Evolutionary conservation across 1,284 basidiomycete genomes (phyloP).

Genomic region (Athelia psychrophila): DNA sequence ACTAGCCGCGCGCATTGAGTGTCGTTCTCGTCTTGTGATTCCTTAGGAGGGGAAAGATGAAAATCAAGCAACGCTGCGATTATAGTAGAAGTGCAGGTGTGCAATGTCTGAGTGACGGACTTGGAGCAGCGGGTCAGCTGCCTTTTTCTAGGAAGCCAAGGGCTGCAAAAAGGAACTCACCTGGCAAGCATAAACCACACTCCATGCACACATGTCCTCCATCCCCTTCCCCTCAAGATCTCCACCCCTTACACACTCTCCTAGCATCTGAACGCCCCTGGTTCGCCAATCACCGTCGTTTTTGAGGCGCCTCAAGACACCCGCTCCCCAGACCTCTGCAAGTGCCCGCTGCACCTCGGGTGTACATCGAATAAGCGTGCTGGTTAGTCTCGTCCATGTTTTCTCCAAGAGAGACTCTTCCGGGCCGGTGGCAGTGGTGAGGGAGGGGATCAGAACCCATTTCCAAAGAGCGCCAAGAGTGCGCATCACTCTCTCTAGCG

Average conservation of each 20-base stretch:
- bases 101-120: conserved; percentile 77
- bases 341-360: conserved; percentile 68
- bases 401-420: conserved; percentile 36
- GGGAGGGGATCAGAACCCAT: conserved; percentile 62
- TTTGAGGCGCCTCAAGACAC: conserved; percentile 61
- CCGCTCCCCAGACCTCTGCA: conserved; percentile 76
- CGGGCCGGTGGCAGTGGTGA: conserved; percentile 27
- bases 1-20: conserved; percentile 31
- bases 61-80: conserved; percentile 52
- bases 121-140: conserved; percentile 25
- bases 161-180: conserved; percentile 33
- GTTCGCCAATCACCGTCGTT: conserved; percentile 46
- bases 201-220: conserved; percentile 65
- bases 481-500: conserved; percentile 19
- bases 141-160: conserved; percentile 1
- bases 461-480: conserved; percentile 68
- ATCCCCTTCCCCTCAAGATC: conserved; percentile 30
- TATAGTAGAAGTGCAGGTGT: conserved; percentile 70
- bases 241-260: conserved; percentile 22
- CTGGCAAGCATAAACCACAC: conserved; percentile 69
- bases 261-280: conserved; percentile 42
- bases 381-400: conserved; percentile 55
- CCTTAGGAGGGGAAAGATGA: conserved; percentile 34
- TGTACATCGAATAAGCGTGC: conserved; percentile 52
- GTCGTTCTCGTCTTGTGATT: conserved; percentile 16